These are phyloP conservation scores for Isabelozyma rhagii DNA, from an alignment of 805 yeast species.

Conservation along the genomic window DNA sequence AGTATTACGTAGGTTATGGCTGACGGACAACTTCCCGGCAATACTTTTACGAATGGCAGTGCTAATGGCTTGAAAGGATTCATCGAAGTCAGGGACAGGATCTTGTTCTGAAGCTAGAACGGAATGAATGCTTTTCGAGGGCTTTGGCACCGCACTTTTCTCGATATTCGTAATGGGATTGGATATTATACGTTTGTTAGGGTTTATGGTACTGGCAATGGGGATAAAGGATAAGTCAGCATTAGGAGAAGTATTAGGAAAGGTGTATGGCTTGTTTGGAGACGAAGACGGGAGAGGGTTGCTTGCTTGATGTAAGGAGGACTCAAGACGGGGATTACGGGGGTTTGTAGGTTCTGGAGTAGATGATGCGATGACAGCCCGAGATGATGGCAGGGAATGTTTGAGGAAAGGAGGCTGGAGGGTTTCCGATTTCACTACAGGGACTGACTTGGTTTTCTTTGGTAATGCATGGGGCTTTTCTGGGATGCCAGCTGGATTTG, in stretches of 20 bases:
- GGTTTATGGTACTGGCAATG: slow-evolving; percentile 10
- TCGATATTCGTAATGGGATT: background rate
- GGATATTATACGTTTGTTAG: slow-evolving; percentile 3
- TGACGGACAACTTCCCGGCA: slow-evolving; percentile 24
- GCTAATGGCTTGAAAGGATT: slow-evolving; percentile 47
- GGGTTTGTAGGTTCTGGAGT: too few relatives aligned
- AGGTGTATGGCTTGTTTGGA: background rate
- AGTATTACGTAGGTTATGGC: slow-evolving; percentile 3
- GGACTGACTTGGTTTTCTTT: too few relatives aligned
- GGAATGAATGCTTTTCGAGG: background rate
- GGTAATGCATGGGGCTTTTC: too few relatives aligned
- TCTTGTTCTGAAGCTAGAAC: background rate
- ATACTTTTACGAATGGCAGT: slow-evolving; percentile 45
- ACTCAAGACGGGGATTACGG: too few relatives aligned
- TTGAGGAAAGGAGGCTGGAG: too few relatives aligned
- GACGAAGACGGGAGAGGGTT: background rate
- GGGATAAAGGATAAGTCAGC: slow-evolving; percentile 22
- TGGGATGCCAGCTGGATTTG: too few relatives aligned
- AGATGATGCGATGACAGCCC: too few relatives aligned
- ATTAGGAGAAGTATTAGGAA: slow-evolving; percentile 14
- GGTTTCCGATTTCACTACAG: too few relatives aligned
- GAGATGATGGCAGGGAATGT: too few relatives aligned
- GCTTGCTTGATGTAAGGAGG: background rate
- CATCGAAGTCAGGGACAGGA: slow-evolving; percentile 17
- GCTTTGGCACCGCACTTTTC: background rate